Evolutionary conservation across 140 eudicot genomes (phyloP).

Genomic region (Anethum foeniculum): DNA sequence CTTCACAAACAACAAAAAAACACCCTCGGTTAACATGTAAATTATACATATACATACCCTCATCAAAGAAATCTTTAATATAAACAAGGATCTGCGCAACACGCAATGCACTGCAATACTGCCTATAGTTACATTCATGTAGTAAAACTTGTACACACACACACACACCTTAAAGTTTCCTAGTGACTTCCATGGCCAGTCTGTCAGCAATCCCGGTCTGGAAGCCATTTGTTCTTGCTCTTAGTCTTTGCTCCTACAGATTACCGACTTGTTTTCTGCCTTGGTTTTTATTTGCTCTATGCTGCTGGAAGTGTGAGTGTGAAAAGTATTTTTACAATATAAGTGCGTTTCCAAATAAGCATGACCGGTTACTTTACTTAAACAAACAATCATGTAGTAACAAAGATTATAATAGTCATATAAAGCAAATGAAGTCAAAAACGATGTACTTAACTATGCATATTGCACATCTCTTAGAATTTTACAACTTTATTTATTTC

Average conservation of each 20-base stretch:
- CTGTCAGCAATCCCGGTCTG: slow-evolving; percentile 66
- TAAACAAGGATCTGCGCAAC: not conserved
- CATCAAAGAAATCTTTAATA: not conserved
- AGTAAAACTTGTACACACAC: not conserved
- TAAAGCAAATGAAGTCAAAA: not conserved
- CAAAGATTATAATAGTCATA: not conserved
- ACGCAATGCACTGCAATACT: not conserved
- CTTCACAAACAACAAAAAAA: slow-evolving; percentile 16
- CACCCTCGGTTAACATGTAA: not conserved
- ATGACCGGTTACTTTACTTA: not conserved
- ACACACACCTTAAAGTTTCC: slow-evolving; percentile 57
- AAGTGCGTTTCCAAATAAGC: not conserved
- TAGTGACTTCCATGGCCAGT: slow-evolving; percentile 84
- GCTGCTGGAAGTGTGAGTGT: not conserved
- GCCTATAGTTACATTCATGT: not conserved
- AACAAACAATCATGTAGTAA: not conserved
- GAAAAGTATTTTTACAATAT: not conserved
- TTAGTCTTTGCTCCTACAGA: not conserved
- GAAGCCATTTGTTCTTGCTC: slow-evolving; percentile 42
- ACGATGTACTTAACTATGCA: not conserved
- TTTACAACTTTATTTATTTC: not conserved
- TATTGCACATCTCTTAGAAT: not conserved
- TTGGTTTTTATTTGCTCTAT: not conserved
- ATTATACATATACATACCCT: too few species aligned
- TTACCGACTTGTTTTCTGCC: not conserved